Evolutionary conservation across 768 basidiomycete species (phyloP).

Genomic region (Termitomyces sp.): DNA sequence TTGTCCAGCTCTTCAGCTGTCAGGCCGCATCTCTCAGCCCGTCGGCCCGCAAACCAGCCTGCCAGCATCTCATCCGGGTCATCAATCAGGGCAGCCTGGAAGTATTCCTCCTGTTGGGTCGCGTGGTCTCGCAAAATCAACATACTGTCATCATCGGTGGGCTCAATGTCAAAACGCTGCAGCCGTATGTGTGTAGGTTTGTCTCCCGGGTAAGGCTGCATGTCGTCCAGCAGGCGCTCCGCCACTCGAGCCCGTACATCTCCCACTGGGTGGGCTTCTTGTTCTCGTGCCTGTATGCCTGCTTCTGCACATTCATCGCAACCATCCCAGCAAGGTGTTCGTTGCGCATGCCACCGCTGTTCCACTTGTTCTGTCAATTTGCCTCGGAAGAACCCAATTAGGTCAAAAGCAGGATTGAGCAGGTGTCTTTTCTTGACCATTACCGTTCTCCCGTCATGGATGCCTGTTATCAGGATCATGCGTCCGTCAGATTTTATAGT

Average conservation of each 20-base stretch:
- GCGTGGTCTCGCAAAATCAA: neutral
- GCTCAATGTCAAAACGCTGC: neutral
- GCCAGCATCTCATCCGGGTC: neutral
- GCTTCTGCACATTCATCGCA: neutral
- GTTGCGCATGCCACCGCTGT: rapidly evolving
- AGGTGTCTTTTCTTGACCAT: neutral
- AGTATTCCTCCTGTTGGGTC: neutral
- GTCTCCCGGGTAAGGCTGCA: neutral
- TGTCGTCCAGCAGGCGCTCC: neutral
- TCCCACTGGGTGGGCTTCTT: neutral
- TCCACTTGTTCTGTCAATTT: neutral
- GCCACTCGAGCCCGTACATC: neutral
- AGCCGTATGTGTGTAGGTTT: neutral
- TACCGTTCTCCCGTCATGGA: neutral
- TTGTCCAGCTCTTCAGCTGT: no score
- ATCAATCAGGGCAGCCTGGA: neutral
- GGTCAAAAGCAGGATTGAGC: neutral
- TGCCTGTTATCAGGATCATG: neutral
- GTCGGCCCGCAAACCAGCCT: neutral
- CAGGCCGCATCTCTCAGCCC: neutral
- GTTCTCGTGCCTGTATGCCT: rapidly evolving
- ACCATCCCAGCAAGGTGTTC: neutral
- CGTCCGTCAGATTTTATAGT: neutral
- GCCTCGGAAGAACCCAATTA: neutral
- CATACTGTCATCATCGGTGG: neutral